A percentile compares a stretch with the other conserved stretches of the same genome.
phyloP scores from a whole-genome alignment of 2,329 filamentous ascomycete genomes.

The Grosmannia huntii region DNA sequence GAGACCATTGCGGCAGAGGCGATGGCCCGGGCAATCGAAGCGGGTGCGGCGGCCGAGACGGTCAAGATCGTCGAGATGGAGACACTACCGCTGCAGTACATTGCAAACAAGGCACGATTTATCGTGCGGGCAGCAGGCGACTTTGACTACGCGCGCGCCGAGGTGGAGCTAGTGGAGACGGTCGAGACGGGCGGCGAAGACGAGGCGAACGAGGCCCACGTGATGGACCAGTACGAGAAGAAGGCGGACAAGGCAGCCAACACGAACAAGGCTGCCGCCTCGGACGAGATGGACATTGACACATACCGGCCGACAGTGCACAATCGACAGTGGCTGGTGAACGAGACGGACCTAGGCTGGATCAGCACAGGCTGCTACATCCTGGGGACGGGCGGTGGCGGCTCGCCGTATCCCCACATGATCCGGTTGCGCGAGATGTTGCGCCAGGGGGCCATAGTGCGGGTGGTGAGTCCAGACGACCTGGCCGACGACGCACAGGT shows the following conservation, averaged over 20 bases:
- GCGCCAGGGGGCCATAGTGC: conserved; percentile 34
- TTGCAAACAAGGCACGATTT: conserved; percentile 39
- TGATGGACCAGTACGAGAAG: conserved; percentile 17
- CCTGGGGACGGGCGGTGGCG: conserved; percentile 47
- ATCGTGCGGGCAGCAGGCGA: conserved; percentile 48
- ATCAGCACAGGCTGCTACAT: conserved; percentile 48
- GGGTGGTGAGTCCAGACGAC: conserved; percentile 36
- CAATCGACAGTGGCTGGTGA: conserved; percentile 42
- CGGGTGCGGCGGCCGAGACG: conserved; percentile 30
- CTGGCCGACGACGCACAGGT: conserved; percentile 37
- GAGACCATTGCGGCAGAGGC: conserved; percentile 26
- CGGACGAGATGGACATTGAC: conserved; percentile 16
- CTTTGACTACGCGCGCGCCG: conserved; percentile 30
- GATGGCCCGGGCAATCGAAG: conserved; percentile 29
- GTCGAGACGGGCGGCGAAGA: neutral
- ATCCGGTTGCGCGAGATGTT: conserved; percentile 38
- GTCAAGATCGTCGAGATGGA: conserved; percentile 39
- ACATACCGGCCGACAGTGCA: conserved; percentile 35
- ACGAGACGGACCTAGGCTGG: conserved; percentile 43
- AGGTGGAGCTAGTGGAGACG: neutral
- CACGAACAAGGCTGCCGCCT: conserved; percentile 1
- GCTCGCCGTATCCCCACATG: conserved; percentile 38
- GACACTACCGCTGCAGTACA: conserved; percentile 40
- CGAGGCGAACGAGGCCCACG: neutral
- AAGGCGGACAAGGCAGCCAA: conserved; percentile 6